Conservation (phyloP, 2,329 filamentous ascomycete genomes). For the Pseudogymnoascus verrucosus region DNA sequence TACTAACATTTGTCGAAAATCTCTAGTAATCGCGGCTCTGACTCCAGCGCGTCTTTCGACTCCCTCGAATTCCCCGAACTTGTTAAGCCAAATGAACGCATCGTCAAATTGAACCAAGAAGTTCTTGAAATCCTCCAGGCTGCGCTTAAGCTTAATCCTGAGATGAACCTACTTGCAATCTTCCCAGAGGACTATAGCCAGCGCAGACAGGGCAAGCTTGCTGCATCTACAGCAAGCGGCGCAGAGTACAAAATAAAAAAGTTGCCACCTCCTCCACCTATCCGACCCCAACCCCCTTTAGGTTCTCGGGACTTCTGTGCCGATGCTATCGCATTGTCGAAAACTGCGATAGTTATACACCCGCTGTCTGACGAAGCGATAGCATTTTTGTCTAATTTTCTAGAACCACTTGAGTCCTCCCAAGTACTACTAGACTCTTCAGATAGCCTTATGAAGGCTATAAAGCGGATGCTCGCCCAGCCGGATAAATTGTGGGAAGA, state of each 20-base stretch:
- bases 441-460: not conserved
- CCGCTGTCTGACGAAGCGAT: not conserved
- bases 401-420: not conserved
- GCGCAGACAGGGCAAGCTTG: not conserved
- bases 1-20: not conserved
- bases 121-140: not conserved
- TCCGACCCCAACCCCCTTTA: not conserved
- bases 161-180: not conserved
- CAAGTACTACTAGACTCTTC: not conserved
- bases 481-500: conserved; percentile 13
- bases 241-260: not conserved
- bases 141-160: not conserved
- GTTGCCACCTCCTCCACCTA: not conserved
- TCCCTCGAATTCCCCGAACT: not conserved
- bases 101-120: not conserved
- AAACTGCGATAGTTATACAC: not conserved
- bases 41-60: not conserved
- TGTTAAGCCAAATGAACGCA: not conserved
- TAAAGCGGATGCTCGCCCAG: conserved; percentile 11
- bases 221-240: not conserved
- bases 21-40: not conserved
- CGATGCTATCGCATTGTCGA: not conserved
- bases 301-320: not conserved
- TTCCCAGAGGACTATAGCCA: not conserved
- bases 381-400: not conserved